Base-by-base conservation (phyloP, 192 early-diverging fungal genomes). In the Entomortierella lignicola region DNA sequence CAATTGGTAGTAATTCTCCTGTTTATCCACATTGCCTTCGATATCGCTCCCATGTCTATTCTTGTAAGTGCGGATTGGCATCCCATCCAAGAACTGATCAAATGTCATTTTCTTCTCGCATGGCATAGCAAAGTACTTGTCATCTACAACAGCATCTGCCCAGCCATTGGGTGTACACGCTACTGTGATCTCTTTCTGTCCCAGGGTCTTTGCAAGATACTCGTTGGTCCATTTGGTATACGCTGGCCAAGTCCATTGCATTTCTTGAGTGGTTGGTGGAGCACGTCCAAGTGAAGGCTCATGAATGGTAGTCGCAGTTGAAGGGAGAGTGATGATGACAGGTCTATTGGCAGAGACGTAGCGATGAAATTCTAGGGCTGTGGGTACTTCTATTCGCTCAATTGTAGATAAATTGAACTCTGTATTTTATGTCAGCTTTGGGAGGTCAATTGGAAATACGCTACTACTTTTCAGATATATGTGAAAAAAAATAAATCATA, bases 61-160 rank as follows among this genome's bases (percentile, higher is more conserved):
- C 41, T 34, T 63, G 34, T 41, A 59, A 4, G 53, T 61, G 37
- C 75, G 61, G 48, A 63, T 70, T 10, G 82, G 67, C 66, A 85
- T 72, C 1, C 77, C 60, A 56, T 75, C 74, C 34, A 87, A 47
- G 47, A 84, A 87, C 27, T 66, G 34, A 17, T 69, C 62, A 53
- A 87, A 84, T 5, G 79, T 69, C 85, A 87, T 87, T 26, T 82
- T 64, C 41, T 83, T 70, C 63, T 87, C 83, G 48, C 77, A 81
- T 0, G 85, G 85, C 72, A 80, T 82, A 1, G 69, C 81, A 80
- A 87, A 87, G 57, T 87, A 87, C 43, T 80, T 63, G 43, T 87
- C 79, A 4, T 72, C 43, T 0, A 81, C 84, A 2, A 87, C 81
- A 11, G 85, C 83, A 59, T 87, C 85, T 17, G 85, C 83, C 56